These are phyloP conservation scores for Boletus reticulatus DNA, from an alignment of 768 basidiomycete genomes.

Conservation along the genomic window DNA sequence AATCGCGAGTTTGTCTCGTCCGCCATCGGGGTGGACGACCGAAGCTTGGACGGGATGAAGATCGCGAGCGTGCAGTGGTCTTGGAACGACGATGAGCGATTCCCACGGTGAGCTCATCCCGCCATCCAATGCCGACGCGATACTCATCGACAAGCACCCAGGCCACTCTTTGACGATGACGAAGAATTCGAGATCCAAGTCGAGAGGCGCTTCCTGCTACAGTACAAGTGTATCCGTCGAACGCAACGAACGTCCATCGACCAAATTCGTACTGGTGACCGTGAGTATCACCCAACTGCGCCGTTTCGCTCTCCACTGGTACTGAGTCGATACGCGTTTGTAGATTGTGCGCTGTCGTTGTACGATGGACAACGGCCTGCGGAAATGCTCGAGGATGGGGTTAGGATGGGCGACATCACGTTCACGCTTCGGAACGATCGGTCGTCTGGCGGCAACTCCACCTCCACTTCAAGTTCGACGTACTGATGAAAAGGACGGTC, in stretches of 20 bases:
- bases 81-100: conserved; percentile 8
- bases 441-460: neutral
- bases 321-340: neutral
- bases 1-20: conserved; percentile 17
- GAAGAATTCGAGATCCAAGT: conserved; percentile 20
- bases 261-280: conserved; percentile 21
- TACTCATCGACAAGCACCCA: conserved; percentile 5
- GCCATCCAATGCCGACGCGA: neutral
- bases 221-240: conserved; percentile 27
- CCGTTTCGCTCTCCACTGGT: neutral
- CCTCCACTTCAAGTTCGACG: neutral
- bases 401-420: conserved; percentile 23
- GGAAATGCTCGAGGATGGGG: conserved; percentile 16
- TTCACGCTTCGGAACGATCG: conserved; percentile 12
- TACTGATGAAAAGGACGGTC: neutral
- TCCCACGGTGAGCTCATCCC: conserved; percentile 15
- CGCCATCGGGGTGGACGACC: conserved; percentile 4
- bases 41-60: neutral
- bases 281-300: conserved; percentile 5
- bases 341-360: conserved; percentile 24
- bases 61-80: conserved; percentile 9
- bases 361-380: conserved; percentile 10
- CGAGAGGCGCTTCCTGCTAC: conserved; percentile 17
- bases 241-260: conserved; percentile 19
- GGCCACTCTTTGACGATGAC: conserved; percentile 16